Base-by-base conservation (phyloP, 73 alveolate genomes). In the Stentor coeruleus region DNA sequence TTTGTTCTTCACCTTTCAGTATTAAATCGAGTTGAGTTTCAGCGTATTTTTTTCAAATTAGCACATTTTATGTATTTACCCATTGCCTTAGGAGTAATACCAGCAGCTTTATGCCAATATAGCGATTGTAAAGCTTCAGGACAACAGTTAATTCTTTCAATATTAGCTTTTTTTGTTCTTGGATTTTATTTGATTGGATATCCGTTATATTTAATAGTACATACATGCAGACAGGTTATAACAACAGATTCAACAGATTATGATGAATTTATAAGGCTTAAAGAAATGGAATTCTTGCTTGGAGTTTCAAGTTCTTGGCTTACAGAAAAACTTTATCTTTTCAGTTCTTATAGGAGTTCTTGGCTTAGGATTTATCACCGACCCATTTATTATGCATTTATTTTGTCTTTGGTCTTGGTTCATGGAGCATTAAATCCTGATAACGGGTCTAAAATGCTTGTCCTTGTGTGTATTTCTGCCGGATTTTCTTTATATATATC, bases 81-180 rank as follows among this genome's bases (percentile, higher is more conserved):
- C 15, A 57, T 57, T 20, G 73, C 73, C 2, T 31, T 57, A 2
- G 73, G 73, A 2, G 35, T 57, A n/a, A 20, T 57, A 2, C 73
- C 73, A 57, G 73, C 73, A 20, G 73, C 73, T 57, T 57, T 57
- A 0, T 57, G 73, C 2, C 73, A 57, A 57, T 57, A 57, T 57
- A 31, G 28, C 28, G 28, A 57, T 31, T 57, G 73, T 31, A n/a
- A n/a, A n/a, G n/a, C 35, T 57, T n/a, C 73, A 1, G 73, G 15
- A 20, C 28, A n/a, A 0, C 73, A 57, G 28, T 31, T 57, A 20
- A 57, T 57, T 31, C 15, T 57, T n/a, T 20, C 35, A 1, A 57
- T 57, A 20, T 57, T 57, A 57, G 28, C 35, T 31, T 57, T 57
- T 57, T 57, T n/a, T 57, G 73, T 57, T 20, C 15, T 31, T 57